Conservation (phyloP, 139 green algal species). For the Monoraphidium neglectum region DNA sequence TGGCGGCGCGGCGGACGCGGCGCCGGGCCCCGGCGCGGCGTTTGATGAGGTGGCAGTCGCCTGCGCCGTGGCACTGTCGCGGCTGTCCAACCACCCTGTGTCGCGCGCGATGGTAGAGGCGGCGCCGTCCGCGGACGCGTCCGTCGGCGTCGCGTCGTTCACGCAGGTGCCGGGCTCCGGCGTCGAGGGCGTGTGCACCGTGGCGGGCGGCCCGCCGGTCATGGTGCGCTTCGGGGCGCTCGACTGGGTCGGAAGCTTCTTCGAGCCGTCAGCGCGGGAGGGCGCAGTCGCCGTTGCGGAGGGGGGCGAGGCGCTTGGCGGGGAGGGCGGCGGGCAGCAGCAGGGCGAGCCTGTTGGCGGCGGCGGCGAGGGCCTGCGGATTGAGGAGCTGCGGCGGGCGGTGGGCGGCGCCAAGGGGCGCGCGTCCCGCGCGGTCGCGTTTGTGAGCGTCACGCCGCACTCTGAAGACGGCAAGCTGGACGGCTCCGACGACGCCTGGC, state of each 20-base stretch:
- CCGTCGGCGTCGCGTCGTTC: conserved; percentile 26
- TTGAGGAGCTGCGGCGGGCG: conserved; percentile 34
- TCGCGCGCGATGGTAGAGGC: conserved; percentile 48
- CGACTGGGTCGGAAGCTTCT: conserved; percentile 47
- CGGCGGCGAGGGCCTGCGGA: conserved; percentile 20
- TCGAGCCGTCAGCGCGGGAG: neutral
- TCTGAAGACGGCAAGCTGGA: too few species aligned
- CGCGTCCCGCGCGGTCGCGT: neutral
- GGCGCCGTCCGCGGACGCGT: conserved; percentile 8
- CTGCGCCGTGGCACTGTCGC: conserved; percentile 47
- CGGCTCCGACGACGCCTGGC: neutral
- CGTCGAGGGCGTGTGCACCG: conserved; percentile 47
- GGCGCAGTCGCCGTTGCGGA: neutral
- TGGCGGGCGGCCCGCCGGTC: conserved; percentile 9
- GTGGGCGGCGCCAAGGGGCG: neutral
- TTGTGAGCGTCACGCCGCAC: neutral
- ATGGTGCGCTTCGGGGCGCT: conserved; percentile 59
- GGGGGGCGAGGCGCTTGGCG: conserved; percentile 1
- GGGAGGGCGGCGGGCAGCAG: conserved; percentile 1
- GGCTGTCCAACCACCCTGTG: conserved; percentile 53
- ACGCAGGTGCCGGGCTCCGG: conserved; percentile 47
- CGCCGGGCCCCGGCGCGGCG: neutral
- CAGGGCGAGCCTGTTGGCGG: neutral
- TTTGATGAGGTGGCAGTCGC: conserved; percentile 38
- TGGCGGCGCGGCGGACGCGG: neutral